Percentiles rank a stretch among this genome's conserved stretches.
Conservation (phyloP, 495 filamentous ascomycete genomes). For the Bacidia gigantensis region DNA sequence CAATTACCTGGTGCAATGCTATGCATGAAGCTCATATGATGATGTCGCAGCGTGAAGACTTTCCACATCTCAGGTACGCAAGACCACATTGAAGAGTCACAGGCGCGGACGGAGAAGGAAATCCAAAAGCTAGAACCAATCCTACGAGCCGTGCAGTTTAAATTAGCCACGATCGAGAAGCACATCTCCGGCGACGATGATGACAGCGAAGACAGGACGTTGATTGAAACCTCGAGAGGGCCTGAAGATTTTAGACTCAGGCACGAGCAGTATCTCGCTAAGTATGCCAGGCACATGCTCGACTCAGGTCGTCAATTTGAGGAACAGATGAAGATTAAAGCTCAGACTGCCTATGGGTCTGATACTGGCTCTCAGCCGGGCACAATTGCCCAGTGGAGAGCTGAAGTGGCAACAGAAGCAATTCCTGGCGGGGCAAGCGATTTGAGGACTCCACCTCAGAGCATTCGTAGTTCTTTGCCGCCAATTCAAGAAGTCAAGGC, state of each 20-base stretch:
- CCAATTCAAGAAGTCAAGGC: background rate
- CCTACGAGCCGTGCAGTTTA: background rate
- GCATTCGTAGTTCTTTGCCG: background rate
- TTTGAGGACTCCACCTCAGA: background rate
- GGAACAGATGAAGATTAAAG: background rate
- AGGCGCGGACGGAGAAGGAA: background rate
- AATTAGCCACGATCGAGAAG: background rate
- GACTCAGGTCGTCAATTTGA: background rate
- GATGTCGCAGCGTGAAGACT: background rate
- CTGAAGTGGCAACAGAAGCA: background rate
- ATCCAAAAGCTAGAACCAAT: background rate
- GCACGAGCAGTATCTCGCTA: background rate
- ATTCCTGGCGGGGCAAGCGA: background rate
- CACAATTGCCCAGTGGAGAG: background rate
- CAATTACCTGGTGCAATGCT: background rate
- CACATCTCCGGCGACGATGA: background rate
- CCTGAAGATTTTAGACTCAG: background rate
- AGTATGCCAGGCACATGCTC: background rate
- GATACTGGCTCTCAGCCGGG: background rate
- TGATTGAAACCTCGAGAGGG: background rate
- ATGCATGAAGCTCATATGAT: background rate
- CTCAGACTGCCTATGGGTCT: background rate
- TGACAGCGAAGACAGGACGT: background rate
- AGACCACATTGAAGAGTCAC: background rate
- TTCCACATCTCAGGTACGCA: background rate